A percentile compares a stretch with the other conserved stretches of the same genome.
These are phyloP conservation scores for Chaetomium globosum DNA, from an alignment of 2,329 filamentous ascomycete species.

Conservation along the genomic window DNA sequence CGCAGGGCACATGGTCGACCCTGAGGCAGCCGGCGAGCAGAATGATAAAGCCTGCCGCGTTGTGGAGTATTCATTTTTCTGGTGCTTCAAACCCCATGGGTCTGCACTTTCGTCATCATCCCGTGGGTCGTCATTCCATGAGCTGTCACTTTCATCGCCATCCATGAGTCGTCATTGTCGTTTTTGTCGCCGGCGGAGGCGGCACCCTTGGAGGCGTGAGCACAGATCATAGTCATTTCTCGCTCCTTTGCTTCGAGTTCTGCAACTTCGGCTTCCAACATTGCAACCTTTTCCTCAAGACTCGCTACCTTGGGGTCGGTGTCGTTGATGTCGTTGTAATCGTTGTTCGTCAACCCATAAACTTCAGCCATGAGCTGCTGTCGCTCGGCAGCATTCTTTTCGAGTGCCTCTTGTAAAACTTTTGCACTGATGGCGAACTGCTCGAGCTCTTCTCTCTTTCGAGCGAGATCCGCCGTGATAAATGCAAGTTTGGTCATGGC, in stretches of 20 bases:
- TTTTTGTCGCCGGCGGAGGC: too few relatives aligned
- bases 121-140: too few relatives aligned
- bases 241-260: background rate
- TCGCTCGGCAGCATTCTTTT: background rate
- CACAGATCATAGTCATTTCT: background rate
- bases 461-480: background rate
- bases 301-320: background rate
- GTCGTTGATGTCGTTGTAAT: background rate
- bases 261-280: background rate
- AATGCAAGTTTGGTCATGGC: background rate
- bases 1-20: too few relatives aligned
- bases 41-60: background rate
- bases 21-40: background rate
- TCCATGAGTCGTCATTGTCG: too few relatives aligned
- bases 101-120: too few relatives aligned
- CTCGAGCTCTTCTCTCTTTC: background rate
- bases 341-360: background rate
- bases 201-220: too few relatives aligned
- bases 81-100: too few relatives aligned
- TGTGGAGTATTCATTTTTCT: background rate
- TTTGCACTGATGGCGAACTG: background rate
- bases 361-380: background rate
- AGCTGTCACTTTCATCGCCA: too few relatives aligned
- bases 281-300: background rate
- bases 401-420: background rate